Conservation (phyloP, 306 rosid species). For the Ormosia semicastrata region DNA sequence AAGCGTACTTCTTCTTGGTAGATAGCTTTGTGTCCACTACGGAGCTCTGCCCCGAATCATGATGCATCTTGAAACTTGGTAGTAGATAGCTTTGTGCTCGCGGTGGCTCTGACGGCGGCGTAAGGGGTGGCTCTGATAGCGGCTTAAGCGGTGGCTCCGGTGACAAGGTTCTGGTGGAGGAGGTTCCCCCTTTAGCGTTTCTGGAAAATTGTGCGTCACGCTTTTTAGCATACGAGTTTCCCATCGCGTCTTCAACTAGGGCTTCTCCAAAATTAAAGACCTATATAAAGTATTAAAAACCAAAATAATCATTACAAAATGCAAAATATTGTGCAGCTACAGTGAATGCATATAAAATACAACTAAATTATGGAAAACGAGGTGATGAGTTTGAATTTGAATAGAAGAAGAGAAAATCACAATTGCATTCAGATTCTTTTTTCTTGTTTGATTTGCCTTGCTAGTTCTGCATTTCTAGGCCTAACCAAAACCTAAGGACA, state of each 20-base stretch:
- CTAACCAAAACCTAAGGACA: too few relatives aligned
- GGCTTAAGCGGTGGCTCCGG: not conserved
- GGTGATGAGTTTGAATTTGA: too few relatives aligned
- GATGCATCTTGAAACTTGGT: not conserved
- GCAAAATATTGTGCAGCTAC: too few relatives aligned
- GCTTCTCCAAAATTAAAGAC: not conserved
- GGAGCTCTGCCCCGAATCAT: not conserved
- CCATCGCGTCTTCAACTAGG: constrained; percentile 25
- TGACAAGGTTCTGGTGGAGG: not conserved
- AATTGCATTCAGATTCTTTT: too few relatives aligned
- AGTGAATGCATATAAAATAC: too few relatives aligned
- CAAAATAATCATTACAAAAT: too few relatives aligned
- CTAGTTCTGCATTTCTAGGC: too few relatives aligned
- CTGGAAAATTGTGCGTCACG: not conserved
- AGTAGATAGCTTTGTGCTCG: not conserved
- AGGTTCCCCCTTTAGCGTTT: not conserved
- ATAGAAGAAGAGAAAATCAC: too few relatives aligned
- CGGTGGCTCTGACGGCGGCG: not conserved
- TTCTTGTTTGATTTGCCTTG: too few relatives aligned
- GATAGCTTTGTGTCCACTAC: not conserved
- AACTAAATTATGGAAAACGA: too few relatives aligned
- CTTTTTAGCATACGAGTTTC: constrained; percentile 6
- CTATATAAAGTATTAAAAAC: too few relatives aligned
- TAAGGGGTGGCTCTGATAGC: not conserved
- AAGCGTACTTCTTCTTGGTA: constrained; percentile 22